Evolutionary conservation across 2,329 filamentous ascomycete genomes (phyloP), one percentile per base, ranked within the genome.

Genomic region (Fusarium compactum): DNA sequence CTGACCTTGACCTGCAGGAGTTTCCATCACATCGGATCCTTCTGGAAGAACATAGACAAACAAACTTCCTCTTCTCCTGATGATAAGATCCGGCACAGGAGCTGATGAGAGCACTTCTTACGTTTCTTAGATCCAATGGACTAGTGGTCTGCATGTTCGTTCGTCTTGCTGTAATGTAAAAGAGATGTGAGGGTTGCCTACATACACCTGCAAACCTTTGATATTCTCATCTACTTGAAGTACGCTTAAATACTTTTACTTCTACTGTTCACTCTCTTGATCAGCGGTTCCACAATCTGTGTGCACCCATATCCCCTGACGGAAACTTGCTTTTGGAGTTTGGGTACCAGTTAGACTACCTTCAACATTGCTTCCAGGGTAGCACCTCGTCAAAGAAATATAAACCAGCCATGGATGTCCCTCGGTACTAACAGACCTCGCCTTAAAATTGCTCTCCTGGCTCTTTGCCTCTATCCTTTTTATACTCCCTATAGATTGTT

Each of bases 211-310:
- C n/a, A 40, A 40, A 20, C n/a, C 14, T 15, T 20, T n/a, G 11
- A 16, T 41, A 38, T 15, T 8, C 22, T 30, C n/a, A 30, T 20
- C n/a, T 15, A 32, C 34, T n/a, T 38, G 9, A 46, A 48, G 15
- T 22, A 15, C n/a, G 16, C 8, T 41, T 47, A 27, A n/a, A 27
- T 22, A 27, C 24, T 30, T 25, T 38, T 30, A 7, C 22, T 43
- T 32, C 24, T 41, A 16, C 11, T 29, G 18, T n/a, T n/a, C 12
- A 12, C 29, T 30, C 20, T 34, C 18, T 16, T 20, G 30, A 45
- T 63, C 43, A 24, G 25, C 8, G 30, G 58, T 68, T 62, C 40
- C 63, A 52, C 53, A 44, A 59, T 55, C 32, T 67, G 29, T 55
- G 63, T 67, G 50, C 38, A 55, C 27, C 63, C 53, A 12, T 16